Evolutionary conservation across 2,329 filamentous ascomycete species (phyloP), one percentile per base, ranked within the genome.

Genomic region (Eutypa lata): DNA sequence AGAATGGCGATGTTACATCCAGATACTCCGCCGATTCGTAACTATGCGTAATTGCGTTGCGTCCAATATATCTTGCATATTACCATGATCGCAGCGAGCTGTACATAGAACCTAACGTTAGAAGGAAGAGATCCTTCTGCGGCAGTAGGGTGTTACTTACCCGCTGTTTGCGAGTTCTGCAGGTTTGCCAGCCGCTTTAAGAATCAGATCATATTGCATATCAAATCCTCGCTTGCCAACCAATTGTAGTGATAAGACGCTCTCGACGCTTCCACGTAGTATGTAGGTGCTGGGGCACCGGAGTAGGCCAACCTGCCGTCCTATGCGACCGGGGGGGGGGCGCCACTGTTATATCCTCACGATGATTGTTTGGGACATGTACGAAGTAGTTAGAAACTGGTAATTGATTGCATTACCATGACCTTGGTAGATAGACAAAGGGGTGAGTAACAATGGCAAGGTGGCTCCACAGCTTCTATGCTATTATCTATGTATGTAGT

Each of bases 31-130:
- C 14, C 42, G 42, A n/a, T 24, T 45, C 16, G 22, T 16, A 13
- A 13, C 19, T 45, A 45, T 24, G 42, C 42, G 22, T 28, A 24
- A 8, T 22, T 26, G 42, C 42, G 42, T 45, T 28, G 42, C 21
- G 22, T 45, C 21, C 21, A 45, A 45, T 45, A 24, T 45, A 45
- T 45, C 42, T 45, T 45, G 42, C 42, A 45, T 21, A 45, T 45
- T 28, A 28, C 42, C 42, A 28, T 45, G 42, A 45, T 28, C 42
- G 42, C 42, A 19, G 22, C 42, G 42, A 24, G 42, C 42, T 45
- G 42, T 45, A n/a, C n/a, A n/a, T n/a, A n/a, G n/a, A n/a, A n/a
- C n/a, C n/a, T n/a, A n/a, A n/a, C n/a, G n/a, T n/a, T n/a, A n/a
- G n/a, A n/a, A 19, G 22, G 42, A 28, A 45, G 42, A 28, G 21